Conservation (phyloP, 192 early-diverging fungal species). For the Spizellomyces punctatus region DNA sequence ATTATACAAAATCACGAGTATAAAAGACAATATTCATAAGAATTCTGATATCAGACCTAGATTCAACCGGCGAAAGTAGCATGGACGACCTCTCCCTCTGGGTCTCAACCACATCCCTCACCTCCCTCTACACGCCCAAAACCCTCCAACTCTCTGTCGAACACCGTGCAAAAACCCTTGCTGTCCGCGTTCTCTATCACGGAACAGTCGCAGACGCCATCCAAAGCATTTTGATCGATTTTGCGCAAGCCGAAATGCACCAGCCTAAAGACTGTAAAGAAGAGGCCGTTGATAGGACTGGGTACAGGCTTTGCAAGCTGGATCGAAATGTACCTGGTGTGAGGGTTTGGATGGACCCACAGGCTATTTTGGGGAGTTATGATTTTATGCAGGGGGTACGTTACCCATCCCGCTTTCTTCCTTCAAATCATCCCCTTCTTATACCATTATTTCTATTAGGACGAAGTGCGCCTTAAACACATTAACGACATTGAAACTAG, state of each 20-base stretch:
- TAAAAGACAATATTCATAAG: too few species aligned
- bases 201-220: constrained; percentile 25
- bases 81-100: constrained; percentile 20
- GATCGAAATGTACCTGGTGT: constrained; percentile 32
- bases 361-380: constrained; percentile 13
- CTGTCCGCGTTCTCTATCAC: constrained; percentile 11
- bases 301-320: constrained; percentile 31
- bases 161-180: constrained; percentile 8
- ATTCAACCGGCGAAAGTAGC: constrained; percentile 7
- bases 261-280: too few species aligned
- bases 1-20: too few species aligned
- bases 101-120: constrained; percentile 7
- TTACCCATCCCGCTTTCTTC: too few species aligned
- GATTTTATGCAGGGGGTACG: constrained; percentile 25
- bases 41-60: background rate
- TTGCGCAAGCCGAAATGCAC: background rate
- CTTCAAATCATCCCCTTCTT: too few species aligned
- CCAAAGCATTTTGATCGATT: constrained; percentile 21
- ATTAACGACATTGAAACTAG: constrained; percentile 24
- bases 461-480: constrained; percentile 36
- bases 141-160: constrained; percentile 17
- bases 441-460: background rate
- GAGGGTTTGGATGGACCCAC: constrained; percentile 32
- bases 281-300: background rate
- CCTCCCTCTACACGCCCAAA: constrained; percentile 21